Conservation (phyloP, 208 protist genomes). For the Trypanosoma conorhini region DNA sequence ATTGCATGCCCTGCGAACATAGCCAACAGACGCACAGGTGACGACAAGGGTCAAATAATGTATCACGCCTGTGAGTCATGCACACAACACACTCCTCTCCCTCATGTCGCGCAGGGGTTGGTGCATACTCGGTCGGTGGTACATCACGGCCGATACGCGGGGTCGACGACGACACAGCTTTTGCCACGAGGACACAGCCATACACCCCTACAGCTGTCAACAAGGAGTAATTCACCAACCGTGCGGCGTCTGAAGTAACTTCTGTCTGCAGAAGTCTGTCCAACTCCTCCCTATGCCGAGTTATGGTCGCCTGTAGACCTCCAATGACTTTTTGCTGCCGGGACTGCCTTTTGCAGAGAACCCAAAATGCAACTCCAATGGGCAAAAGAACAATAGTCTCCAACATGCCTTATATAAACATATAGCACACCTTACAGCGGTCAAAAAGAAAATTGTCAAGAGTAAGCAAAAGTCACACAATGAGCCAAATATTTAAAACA, state of each 20-base stretch:
- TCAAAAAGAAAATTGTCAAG: not conserved
- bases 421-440: constrained; percentile 1
- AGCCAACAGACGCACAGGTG: constrained; percentile 75
- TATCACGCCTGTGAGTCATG: constrained; percentile 59
- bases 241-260: not conserved
- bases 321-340: constrained; percentile 65
- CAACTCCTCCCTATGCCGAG: constrained; percentile 57
- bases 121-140: constrained; percentile 56
- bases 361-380: constrained; percentile 54
- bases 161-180: not conserved
- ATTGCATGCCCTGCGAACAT: constrained; percentile 38
- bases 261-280: constrained; percentile 34
- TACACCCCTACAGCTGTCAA: constrained; percentile 5
- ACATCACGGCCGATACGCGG: constrained; percentile 22
- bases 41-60: constrained; percentile 65
- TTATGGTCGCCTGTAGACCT: constrained; percentile 58
- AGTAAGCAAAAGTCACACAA: not conserved
- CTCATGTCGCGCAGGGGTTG: constrained; percentile 44
- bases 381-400: constrained; percentile 50
- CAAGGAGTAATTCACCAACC: constrained; percentile 6
- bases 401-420: constrained; percentile 18
- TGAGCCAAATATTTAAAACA: not conserved
- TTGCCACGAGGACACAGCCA: constrained; percentile 10
- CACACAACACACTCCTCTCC: constrained; percentile 75
- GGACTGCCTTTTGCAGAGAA: constrained; percentile 47